A percentile compares a stretch with the other conserved stretches of the same genome.
Evolutionary conservation across 2,329 filamentous ascomycete genomes (phyloP).

Genomic region (Tolypocladium sp.): DNA sequence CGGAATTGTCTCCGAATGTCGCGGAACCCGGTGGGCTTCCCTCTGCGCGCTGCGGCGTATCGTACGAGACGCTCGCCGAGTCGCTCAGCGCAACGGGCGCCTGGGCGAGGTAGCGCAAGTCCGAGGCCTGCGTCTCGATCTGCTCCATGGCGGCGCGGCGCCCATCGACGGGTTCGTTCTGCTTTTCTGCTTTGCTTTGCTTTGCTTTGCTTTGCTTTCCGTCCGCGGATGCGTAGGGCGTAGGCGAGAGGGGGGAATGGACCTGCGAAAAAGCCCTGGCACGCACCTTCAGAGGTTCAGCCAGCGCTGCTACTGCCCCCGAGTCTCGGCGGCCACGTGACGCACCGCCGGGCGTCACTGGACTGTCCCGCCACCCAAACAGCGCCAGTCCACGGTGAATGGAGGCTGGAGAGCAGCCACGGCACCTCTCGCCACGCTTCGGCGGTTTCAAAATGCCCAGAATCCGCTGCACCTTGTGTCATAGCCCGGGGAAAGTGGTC

Average conservation of each 20-base stretch:
- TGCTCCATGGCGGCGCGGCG: conserved; percentile 34
- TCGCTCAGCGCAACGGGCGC: conserved; percentile 21
- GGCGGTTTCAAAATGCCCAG: not conserved
- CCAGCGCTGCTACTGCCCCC: not conserved
- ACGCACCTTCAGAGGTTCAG: not conserved
- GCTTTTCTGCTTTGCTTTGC: not conserved
- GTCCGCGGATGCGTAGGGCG: not conserved
- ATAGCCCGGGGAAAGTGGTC: not conserved
- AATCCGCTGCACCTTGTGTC: not conserved
- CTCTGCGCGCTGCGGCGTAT: conserved; percentile 20
- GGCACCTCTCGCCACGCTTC: not conserved
- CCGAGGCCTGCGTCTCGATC: conserved; percentile 44
- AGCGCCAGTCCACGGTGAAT: not conserved
- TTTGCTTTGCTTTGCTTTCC: not conserved
- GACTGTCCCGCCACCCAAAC: not conserved
- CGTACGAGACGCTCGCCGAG: conserved; percentile 20
- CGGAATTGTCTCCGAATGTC: conserved; percentile 41
- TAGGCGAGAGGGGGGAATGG: not conserved
- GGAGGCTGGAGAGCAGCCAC: not conserved
- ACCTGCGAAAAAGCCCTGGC: not conserved
- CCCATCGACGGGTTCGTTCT: not conserved
- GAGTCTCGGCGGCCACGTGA: not conserved
- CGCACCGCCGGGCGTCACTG: not conserved
- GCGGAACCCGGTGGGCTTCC: conserved; percentile 27
- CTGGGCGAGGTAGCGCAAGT: conserved; percentile 41